Conservation (phyloP, 2,329 filamentous ascomycete genomes). For the Ustulina deusta region DNA sequence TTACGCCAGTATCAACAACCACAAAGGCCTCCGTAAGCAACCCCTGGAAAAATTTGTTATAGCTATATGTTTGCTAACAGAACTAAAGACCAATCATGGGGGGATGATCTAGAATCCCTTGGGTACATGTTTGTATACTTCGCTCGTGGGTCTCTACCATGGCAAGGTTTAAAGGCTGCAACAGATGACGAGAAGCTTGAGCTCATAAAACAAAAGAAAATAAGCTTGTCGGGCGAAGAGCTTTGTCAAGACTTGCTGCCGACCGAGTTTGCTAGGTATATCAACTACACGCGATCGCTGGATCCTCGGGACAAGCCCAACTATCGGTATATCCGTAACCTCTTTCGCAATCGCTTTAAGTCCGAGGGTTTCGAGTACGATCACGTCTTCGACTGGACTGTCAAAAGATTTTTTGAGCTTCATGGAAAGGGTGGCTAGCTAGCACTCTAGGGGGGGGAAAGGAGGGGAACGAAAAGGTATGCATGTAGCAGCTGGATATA, state of each 20-base stretch:
- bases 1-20: constrained; percentile 27
- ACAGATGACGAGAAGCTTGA: constrained; percentile 81
- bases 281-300: constrained; percentile 79
- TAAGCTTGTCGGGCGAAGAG: constrained; percentile 79
- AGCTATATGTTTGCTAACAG: constrained; percentile 33
- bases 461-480: not conserved
- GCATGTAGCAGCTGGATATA: constrained; percentile 2
- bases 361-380: constrained; percentile 81
- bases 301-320: constrained; percentile 81
- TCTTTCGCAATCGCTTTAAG: constrained; percentile 74
- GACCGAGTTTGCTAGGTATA: constrained; percentile 79
- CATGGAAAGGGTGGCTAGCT: constrained; percentile 26
- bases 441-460: not conserved
- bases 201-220: constrained; percentile 82
- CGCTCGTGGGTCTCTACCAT: constrained; percentile 78
- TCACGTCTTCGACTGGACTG: constrained; percentile 80
- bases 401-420: constrained; percentile 35
- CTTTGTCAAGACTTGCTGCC: constrained; percentile 77
- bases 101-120: constrained; percentile 80
- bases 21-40: constrained; percentile 34
- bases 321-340: constrained; percentile 72
- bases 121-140: constrained; percentile 83
- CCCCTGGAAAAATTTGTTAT: constrained; percentile 7
- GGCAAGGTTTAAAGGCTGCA: constrained; percentile 78
- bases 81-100: constrained; percentile 64